Evolutionary conservation across 2,329 filamentous ascomycete genomes (phyloP).

Genomic region (Metarhizium robertsii): DNA sequence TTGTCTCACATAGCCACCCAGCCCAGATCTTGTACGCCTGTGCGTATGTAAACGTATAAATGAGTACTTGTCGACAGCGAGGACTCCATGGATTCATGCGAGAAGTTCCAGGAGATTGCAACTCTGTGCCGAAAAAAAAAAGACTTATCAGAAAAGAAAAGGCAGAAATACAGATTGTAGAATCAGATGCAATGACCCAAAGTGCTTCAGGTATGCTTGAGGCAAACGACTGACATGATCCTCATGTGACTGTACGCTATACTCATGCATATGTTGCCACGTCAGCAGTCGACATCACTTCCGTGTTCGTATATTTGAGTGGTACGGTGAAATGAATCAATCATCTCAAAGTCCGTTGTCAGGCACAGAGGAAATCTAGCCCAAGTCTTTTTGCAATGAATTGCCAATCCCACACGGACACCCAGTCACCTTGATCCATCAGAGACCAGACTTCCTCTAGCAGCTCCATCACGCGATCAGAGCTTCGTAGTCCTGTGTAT

Average conservation of each 20-base stretch:
- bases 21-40: not conserved
- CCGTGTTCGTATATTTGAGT: not conserved
- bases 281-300: not conserved
- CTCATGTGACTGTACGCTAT: not conserved
- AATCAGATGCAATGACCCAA: not conserved
- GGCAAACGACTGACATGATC: not conserved
- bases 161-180: not conserved
- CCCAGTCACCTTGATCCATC: slow-evolving; percentile 50
- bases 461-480: slow-evolving; percentile 42
- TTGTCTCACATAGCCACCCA: not conserved
- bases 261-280: not conserved
- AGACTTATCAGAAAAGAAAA: not conserved
- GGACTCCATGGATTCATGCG: not conserved
- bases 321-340: not conserved
- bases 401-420: slow-evolving; percentile 56
- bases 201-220: not conserved
- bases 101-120: not conserved
- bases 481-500: slow-evolving; percentile 52
- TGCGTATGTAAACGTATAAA: not conserved
- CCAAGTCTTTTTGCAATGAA: slow-evolving; percentile 41
- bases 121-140: not conserved
- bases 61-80: not conserved
- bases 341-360: slow-evolving; percentile 8
- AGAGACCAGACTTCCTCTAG: slow-evolving; percentile 50
- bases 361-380: slow-evolving; percentile 46